Evolutionary conservation across 495 filamentous ascomycete species (phyloP).

Genomic region (Pseudotulostoma volvatum): DNA sequence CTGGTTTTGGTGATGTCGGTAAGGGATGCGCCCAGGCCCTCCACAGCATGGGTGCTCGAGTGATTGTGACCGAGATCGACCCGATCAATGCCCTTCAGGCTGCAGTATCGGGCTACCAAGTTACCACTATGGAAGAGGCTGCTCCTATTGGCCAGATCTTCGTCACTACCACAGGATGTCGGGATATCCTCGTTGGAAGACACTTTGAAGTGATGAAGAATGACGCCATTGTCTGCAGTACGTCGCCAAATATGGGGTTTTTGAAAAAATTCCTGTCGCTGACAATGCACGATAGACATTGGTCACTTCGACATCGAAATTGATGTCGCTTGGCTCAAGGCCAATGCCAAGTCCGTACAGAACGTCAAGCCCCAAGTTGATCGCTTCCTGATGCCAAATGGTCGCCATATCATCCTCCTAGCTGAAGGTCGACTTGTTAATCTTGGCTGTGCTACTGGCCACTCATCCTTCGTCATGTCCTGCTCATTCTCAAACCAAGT

Average conservation of each 20-base stretch:
- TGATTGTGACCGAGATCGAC: slow-evolving; percentile 92
- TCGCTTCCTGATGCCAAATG: slow-evolving; percentile 85
- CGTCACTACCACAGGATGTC: slow-evolving; percentile 97
- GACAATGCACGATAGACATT: too few species aligned
- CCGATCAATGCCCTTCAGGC: slow-evolving; percentile 99
- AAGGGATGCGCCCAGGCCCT: slow-evolving; percentile 97
- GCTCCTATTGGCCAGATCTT: slow-evolving; percentile 84
- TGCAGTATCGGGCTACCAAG: slow-evolving; percentile 91
- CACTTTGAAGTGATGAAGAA: slow-evolving; percentile 98
- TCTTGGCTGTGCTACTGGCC: slow-evolving; percentile 94
- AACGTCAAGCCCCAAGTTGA: slow-evolving; percentile 99
- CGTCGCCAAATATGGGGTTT: too few species aligned
- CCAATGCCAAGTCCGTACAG: slow-evolving; percentile 76
- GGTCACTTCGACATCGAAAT: slow-evolving; percentile 99
- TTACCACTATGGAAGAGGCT: slow-evolving; percentile 95
- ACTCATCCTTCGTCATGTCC: slow-evolving; percentile 99
- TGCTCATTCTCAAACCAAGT: slow-evolving; percentile 99
- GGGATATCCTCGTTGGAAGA: slow-evolving; percentile 79
- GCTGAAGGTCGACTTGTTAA: slow-evolving; percentile 98
- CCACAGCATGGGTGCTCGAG: slow-evolving; percentile 90
- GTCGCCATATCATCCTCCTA: slow-evolving; percentile 93
- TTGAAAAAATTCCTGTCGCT: too few species aligned
- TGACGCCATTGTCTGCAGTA: slow-evolving; percentile 98
- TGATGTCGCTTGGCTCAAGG: slow-evolving; percentile 98
- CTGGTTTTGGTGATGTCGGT: slow-evolving; percentile 96